These are phyloP conservation scores for Turnera subulata DNA, from an alignment of 345 rosid species.

Conservation along the genomic window DNA sequence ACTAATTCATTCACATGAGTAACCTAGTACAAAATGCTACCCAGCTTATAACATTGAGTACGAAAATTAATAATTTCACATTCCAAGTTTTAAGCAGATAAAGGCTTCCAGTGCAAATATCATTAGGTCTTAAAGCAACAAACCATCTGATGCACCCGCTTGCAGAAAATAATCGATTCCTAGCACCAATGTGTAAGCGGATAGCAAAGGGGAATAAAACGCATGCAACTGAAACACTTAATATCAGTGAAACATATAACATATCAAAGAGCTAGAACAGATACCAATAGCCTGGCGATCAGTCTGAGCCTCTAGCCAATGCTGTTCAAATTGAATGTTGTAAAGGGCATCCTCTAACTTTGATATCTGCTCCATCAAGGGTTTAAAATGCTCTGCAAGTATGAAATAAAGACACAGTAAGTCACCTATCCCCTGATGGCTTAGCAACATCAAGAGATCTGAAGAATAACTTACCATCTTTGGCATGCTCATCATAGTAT, in stretches of 20 bases:
- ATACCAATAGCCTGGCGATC: conserved; percentile 70
- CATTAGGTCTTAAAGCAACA: too few species aligned
- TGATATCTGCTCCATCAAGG: conserved; percentile 55
- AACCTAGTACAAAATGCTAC: too few species aligned
- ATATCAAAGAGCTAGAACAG: not conserved
- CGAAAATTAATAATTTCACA: too few species aligned
- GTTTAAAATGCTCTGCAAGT: conserved; percentile 61
- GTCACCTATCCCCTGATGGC: not conserved
- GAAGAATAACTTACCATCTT: conserved; percentile 44
- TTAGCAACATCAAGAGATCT: not conserved
- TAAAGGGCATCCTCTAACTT: conserved; percentile 68
- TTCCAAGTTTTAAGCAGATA: too few species aligned
- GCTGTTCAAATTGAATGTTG: conserved; percentile 70
- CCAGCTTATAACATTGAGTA: too few species aligned
- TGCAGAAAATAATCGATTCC: too few species aligned
- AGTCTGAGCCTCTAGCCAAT: conserved; percentile 79
- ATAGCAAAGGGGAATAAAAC: too few species aligned
- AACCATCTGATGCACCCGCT: too few species aligned
- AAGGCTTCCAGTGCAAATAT: too few species aligned
- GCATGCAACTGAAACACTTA: too few species aligned
- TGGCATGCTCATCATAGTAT: conserved; percentile 62
- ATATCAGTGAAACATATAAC: not conserved
- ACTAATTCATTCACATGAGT: too few species aligned
- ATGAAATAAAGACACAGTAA: conserved; percentile 3
- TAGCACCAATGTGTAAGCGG: too few species aligned